Base-by-base conservation (phyloP, 2,329 filamentous ascomycete genomes). In the Ustilaginoidea virens region DNA sequence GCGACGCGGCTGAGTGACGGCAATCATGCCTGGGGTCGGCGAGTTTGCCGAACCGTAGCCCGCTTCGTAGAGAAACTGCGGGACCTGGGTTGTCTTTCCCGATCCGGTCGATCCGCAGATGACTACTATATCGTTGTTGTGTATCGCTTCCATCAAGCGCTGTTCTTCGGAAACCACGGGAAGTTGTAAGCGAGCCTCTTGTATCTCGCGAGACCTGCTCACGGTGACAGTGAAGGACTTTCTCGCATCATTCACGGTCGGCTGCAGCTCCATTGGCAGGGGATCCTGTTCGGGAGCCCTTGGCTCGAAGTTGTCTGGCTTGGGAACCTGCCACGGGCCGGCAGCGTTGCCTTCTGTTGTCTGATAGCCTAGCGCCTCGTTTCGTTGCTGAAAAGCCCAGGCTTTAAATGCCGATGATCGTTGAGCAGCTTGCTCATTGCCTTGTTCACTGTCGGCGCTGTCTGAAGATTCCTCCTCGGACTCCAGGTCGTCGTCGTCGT, bases 1-100 rank as follows among this genome's bases (percentile, higher is more conserved):
- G 58, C 90, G 74, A 38, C 90, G 74, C 17, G 90, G 90, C 45
- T 98, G 92, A 1, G 92, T 98, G 17, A 98, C 71, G 29, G 85
- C 90, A 47, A 98, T 90, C 69, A 96, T 75, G 20, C 90, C 90
- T 1, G 83, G 80, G 0, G 81, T 92, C 3, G 79, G 76, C 5
- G 82, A 81, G 15, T 72, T 62, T 1, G 73, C 63, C 17, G 78
- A 75, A 8, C 87, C 90, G 45, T 92, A 96, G 5, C 90, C 90
- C 27, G 86, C 77, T 58, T 98, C 90, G 41, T 80, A 93, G 17
- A 98, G 62, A 46, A 98, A 98, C 45, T 98, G 90, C 1, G 92
- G 92, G 7, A 98, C 71, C 51, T 98, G 90, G 0, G 90, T 98
- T 0, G 92, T 98, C 55, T 98, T 98, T 49, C 90, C 90, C 37